Evolutionary conservation across 2,329 filamentous ascomycete genomes (phyloP).

Genomic region (Ophiosphaerella narmari): DNA sequence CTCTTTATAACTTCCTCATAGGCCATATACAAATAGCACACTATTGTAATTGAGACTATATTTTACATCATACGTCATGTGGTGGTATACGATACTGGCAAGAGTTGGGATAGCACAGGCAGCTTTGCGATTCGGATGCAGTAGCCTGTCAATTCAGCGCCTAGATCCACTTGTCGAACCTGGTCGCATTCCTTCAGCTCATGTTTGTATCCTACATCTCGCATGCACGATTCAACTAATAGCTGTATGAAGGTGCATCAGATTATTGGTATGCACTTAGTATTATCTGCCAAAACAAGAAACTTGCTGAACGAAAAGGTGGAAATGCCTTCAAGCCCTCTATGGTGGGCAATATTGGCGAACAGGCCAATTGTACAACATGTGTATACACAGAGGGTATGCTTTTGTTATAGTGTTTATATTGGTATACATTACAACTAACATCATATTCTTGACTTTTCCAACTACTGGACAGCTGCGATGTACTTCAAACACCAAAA

Average conservation of each 20-base stretch:
- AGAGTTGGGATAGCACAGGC: conserved; percentile 18
- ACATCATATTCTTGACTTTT: conserved; percentile 9
- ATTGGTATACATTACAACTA: not conserved
- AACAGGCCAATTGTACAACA: conserved; percentile 27
- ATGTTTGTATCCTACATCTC: conserved; percentile 3
- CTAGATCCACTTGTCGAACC: conserved; percentile 34
- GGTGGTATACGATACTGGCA: conserved; percentile 12
- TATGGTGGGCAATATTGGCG: conserved; percentile 29
- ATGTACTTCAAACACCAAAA: conserved; percentile 37
- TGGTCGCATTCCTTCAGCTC: conserved; percentile 21
- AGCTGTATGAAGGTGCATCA: conserved; percentile 10
- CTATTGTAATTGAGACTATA: no score
- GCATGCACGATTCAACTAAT: not conserved
- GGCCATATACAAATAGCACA: no score
- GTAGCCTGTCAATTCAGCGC: conserved; percentile 21
- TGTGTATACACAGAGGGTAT: conserved; percentile 27
- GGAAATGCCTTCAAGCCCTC: conserved; percentile 27
- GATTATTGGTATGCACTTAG: conserved; percentile 12
- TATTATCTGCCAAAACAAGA: not conserved
- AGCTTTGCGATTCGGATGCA: conserved; percentile 22
- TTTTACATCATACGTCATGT: conserved; percentile 6
- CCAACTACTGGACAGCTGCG: conserved; percentile 39
- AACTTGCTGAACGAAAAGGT: not conserved
- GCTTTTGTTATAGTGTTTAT: no score
- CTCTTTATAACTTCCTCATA: no score